Conservation (phyloP, 2,329 filamentous ascomycete species). For the Fusarium virguliforme region DNA sequence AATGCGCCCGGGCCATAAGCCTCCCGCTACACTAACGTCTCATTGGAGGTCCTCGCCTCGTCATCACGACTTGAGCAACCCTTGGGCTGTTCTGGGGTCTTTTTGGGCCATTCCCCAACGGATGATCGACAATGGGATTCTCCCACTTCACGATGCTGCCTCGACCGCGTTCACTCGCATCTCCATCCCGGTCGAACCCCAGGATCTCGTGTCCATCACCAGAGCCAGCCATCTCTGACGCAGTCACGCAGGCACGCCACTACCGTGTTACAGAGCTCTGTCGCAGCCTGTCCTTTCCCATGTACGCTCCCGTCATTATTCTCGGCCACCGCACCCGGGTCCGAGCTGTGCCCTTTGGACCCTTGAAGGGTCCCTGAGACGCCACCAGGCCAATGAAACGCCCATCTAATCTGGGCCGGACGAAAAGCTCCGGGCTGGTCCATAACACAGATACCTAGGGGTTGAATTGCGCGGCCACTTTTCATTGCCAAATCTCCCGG, state of each 20-base stretch:
- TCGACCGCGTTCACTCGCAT: slow-evolving; percentile 28
- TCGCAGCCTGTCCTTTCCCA: slow-evolving; percentile 11
- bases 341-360: slow-evolving; percentile 41
- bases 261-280: slow-evolving; percentile 8
- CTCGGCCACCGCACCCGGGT: slow-evolving; percentile 35
- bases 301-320: slow-evolving; percentile 18
- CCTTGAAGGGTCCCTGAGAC: slow-evolving; percentile 39
- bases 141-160: slow-evolving; percentile 39
- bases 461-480: slow-evolving; percentile 12
- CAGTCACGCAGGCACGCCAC: slow-evolving; percentile 3
- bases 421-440: slow-evolving; percentile 44
- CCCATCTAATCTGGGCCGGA: slow-evolving; percentile 33
- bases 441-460: slow-evolving; percentile 33
- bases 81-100: slow-evolving; percentile 30
- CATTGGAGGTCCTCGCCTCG: slow-evolving; percentile 39
- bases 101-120: slow-evolving; percentile 25
- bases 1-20: slow-evolving; percentile 45
- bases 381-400: slow-evolving; percentile 39
- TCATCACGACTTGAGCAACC: slow-evolving; percentile 41
- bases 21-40: slow-evolving; percentile 49
- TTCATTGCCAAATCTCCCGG: slow-evolving; percentile 12
- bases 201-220: slow-evolving; percentile 3
- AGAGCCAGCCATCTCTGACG: not conserved
- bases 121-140: slow-evolving; percentile 43
- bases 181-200: slow-evolving; percentile 23